Base-by-base conservation (phyloP, 164 flowering plant genomes). In the Magnolia changhungtana region DNA sequence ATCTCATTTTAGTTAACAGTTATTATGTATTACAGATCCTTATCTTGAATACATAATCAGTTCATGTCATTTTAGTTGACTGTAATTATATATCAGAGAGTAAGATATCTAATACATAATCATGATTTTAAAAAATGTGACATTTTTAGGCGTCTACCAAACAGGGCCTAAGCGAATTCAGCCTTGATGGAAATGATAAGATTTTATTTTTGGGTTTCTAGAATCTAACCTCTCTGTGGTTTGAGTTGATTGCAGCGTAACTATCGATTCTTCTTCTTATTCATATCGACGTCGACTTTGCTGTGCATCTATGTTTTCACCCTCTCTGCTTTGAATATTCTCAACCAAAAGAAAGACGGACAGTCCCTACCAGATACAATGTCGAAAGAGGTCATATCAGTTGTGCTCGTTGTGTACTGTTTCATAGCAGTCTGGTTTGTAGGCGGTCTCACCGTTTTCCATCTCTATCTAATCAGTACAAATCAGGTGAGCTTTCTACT, bases 341-440 rank as follows among this genome's bases (percentile, higher is more conserved):
- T 86, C 69, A 45, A 77, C 67, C n/a, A 29, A 27, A 75, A 78
- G 75, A 82, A 55, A 29, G 23, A 69, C 10, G 18, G 71, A 1
- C 70, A 63, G 6, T 69, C 65, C 23, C 20, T 88, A 23, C 86
- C 83, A 91, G 78, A 61, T 9, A 80, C 83, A 23, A 85, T 90
- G 87, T 78, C 86, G 49, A 49, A 71, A 1, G 95, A 95, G 77
- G 31, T 85, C 55, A 63, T 87, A 7, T 90, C 94, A 49, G 93
- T 81, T 76, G 13, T 89, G 68, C 95, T 96, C 74, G 86, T 94
- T 7, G 84, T 88, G 9, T 92, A 95, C 84, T 91, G 97, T 87
- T 95, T 95, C 84, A 78, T 95, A 27, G 87, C 91, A 0, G 83
- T 95, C 51, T 95, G 98, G 98, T 95, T 95, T 76, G 98, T 95